These are phyloP conservation scores for Paramecium primaurelia DNA, from an alignment of 73 alveolate species.

Conservation along the genomic window DNA sequence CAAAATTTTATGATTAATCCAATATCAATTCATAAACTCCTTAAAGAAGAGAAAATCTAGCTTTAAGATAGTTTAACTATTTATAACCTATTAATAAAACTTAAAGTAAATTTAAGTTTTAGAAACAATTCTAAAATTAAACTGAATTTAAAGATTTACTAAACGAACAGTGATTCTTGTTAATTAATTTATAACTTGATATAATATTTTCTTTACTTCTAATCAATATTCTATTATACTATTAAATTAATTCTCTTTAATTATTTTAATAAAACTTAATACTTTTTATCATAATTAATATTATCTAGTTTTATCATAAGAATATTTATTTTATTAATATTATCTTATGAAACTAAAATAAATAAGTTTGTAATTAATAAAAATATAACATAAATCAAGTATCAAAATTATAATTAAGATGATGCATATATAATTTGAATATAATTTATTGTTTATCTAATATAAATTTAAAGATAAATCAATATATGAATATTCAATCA, in stretches of 20 bases:
- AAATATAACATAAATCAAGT: too few relatives aligned
- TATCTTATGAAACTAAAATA: too few relatives aligned
- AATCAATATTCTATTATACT: not conserved
- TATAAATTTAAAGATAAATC: too few relatives aligned
- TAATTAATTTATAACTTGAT: not conserved
- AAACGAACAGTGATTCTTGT: not conserved
- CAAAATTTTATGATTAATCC: not conserved
- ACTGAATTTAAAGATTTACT: not conserved
- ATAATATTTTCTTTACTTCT: not conserved
- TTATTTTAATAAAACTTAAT: too few relatives aligned
- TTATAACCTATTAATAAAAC: not conserved
- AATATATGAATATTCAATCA: not conserved
- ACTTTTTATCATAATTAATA: too few relatives aligned
- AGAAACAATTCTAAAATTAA: not conserved
- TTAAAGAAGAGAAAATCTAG: not conserved
- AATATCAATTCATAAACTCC: not conserved
- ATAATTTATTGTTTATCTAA: too few relatives aligned
- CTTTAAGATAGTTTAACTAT: not conserved
- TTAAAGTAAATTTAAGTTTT: not conserved
- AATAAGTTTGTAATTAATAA: too few relatives aligned
- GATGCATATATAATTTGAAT: too few relatives aligned
- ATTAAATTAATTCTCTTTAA: too few relatives aligned
- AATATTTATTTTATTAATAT: too few relatives aligned
- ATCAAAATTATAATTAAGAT: too few relatives aligned
- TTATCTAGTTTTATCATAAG: too few relatives aligned